Conservation (phyloP, 352 stramenopile species). For the Phytophthora sansomeana region DNA sequence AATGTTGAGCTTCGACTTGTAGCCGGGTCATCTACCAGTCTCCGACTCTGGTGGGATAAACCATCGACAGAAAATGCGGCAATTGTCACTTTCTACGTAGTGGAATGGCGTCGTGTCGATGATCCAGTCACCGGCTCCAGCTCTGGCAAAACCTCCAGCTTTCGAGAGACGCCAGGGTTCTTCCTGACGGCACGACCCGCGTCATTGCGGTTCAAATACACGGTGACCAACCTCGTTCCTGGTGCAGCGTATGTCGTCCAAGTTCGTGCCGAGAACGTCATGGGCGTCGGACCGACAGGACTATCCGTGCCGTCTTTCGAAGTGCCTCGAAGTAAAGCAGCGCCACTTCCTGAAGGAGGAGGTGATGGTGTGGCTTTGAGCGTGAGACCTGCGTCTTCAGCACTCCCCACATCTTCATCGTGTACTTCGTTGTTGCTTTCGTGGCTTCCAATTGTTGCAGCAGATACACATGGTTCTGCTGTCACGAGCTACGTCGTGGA, state of each 20-base stretch:
- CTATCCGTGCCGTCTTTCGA: constrained; percentile 59
- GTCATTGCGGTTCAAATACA: constrained; percentile 78
- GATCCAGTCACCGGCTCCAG: constrained; percentile 10
- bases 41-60: constrained; percentile 90
- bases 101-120: constrained; percentile 84
- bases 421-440: constrained; percentile 50
- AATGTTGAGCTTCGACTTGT: constrained; percentile 85
- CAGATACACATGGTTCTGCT: constrained; percentile 46
- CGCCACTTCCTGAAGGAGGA: constrained; percentile 52
- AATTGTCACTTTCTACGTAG: constrained; percentile 83
- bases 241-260: constrained; percentile 59
- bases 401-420: constrained; percentile 25
- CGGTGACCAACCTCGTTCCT: constrained; percentile 51
- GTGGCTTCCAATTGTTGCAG: constrained; percentile 52
- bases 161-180: constrained; percentile 49
- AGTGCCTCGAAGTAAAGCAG: constrained; percentile 63
- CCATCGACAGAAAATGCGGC: constrained; percentile 88
- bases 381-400: constrained; percentile 44
- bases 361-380: constrained; percentile 63
- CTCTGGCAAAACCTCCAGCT: constrained; percentile 28
- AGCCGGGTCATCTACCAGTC: constrained; percentile 58
- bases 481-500: constrained; percentile 79
- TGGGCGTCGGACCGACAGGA: constrained; percentile 55
- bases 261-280: constrained; percentile 79
- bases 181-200: constrained; percentile 58